Base-by-base conservation (phyloP, 2,329 filamentous ascomycete species). In the Pyrenochaeta sp. region DNA sequence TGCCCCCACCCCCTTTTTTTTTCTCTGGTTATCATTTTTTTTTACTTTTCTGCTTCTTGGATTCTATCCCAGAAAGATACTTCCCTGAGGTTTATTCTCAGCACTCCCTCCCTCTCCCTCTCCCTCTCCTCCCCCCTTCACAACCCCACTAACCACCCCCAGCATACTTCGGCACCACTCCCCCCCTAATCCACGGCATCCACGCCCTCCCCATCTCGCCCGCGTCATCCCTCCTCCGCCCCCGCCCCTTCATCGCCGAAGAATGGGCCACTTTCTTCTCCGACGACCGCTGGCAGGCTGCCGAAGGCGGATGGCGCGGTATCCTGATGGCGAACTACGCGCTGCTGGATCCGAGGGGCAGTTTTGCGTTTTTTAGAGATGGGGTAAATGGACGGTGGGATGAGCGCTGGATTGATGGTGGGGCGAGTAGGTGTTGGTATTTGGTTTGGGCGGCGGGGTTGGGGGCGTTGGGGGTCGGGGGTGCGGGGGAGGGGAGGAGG, bases 281-380 rank as follows among this genome's bases (percentile, higher is more conserved):
- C 38, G 75, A 83, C 15, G 84, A 84, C 0, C 80, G 87, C 7
- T 83, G 83, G 1, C 80, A 44, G 2, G 30, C 19, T 9, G 53
- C 48, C 0, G 38, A 50, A 7, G 89, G 88, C 29, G 90, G 90
- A 0, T 97, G 94, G 94, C 88, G 83, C 67, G 90, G 93, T 1
- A 83, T 97, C 13, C 71, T 97, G 23, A 90, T 87, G 61, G 89
- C 85, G 15, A 96, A 95, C 68, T 80, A 90, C 29, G 91, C 90
- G 0, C 84, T 92, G 6, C 77, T 91, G 27, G 83, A 96, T 65
- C 84, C 93, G 0, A 72, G 69, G 38, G 73, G 80, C 6, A 84
- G 88, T 15, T 96, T 83, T 77, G 67, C 80, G 1, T 96, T 93
- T 70, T 96, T 99, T 67, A 79, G 78, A 1, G 76, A 82, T 49